Conservation (phyloP, 192 early-diverging fungal genomes). For the Rhizophagus clarus region DNA sequence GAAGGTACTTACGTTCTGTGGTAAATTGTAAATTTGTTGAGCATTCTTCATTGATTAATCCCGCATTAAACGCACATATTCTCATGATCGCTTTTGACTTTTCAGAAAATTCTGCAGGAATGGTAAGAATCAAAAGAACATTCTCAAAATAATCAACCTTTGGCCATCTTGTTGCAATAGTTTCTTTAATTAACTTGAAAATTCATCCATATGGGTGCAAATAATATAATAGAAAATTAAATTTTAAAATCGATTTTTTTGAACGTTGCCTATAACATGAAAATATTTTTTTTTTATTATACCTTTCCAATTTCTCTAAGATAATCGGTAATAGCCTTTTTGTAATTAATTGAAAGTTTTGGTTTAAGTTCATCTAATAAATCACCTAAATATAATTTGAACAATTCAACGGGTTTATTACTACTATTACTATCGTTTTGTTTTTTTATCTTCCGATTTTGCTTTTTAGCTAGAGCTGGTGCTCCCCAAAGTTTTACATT, state of each 20-base stretch:
- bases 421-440: not conserved
- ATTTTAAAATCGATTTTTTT: too few relatives aligned
- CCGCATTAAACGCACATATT: slow-evolving; percentile 51
- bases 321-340: slow-evolving; percentile 8
- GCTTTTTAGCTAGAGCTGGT: not conserved
- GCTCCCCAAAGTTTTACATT: not conserved
- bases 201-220: too few relatives aligned
- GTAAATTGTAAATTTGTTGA: not conserved
- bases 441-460: not conserved
- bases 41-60: slow-evolving; percentile 39
- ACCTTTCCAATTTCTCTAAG: not conserved
- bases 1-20: not conserved
- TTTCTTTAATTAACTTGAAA: slow-evolving; percentile 1
- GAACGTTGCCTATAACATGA: too few relatives aligned
- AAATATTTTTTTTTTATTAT: too few relatives aligned
- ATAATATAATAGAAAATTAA: too few relatives aligned
- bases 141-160: not conserved
- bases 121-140: not conserved
- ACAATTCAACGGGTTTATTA: not conserved
- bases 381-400: not conserved
- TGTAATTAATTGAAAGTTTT: not conserved
- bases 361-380: not conserved
- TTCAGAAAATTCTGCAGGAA: slow-evolving; percentile 12
- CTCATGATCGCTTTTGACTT: slow-evolving; percentile 54
- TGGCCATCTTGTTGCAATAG: not conserved